Conservation (phyloP, 345 rosid species). For the Lagerstroemia speciosa region DNA sequence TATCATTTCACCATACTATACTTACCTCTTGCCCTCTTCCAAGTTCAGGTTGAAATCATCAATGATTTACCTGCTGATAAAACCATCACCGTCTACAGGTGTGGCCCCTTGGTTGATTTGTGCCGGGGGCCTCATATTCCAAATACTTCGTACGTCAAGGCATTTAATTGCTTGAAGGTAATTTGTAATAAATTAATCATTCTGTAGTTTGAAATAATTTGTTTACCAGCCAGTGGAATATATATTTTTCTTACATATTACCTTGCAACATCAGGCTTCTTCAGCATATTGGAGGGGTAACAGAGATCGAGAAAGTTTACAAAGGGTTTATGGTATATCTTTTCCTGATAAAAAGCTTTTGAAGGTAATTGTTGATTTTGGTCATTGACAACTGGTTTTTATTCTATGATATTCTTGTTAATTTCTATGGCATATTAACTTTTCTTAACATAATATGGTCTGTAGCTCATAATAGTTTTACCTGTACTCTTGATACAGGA, state of each 20-base stretch:
- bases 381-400: background rate
- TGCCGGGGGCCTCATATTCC: constrained; percentile 99
- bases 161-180: constrained; percentile 89
- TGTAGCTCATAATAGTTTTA: background rate
- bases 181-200: constrained; percentile 5
- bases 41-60: constrained; percentile 80
- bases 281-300: constrained; percentile 94
- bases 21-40: constrained; percentile 4
- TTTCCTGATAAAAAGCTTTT: constrained; percentile 82
- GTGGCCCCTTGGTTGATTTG: constrained; percentile 91
- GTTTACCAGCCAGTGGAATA: background rate
- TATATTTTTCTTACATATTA: constrained; percentile 5
- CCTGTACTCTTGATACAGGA: constrained; percentile 33
- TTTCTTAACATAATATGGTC: background rate
- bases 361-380: constrained; percentile 39
- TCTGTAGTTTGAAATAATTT: background rate
- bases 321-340: constrained; percentile 98
- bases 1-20: background rate
- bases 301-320: constrained; percentile 86
- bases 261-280: constrained; percentile 60
- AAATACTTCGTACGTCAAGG: constrained; percentile 90
- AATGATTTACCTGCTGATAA: constrained; percentile 74
- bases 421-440: background rate
- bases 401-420: background rate
- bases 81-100: constrained; percentile 92